A percentile compares a stretch with the other conserved stretches of the same genome.
Evolutionary conservation across 2,329 filamentous ascomycete species (phyloP).

Genomic region (Alternaria sp.): DNA sequence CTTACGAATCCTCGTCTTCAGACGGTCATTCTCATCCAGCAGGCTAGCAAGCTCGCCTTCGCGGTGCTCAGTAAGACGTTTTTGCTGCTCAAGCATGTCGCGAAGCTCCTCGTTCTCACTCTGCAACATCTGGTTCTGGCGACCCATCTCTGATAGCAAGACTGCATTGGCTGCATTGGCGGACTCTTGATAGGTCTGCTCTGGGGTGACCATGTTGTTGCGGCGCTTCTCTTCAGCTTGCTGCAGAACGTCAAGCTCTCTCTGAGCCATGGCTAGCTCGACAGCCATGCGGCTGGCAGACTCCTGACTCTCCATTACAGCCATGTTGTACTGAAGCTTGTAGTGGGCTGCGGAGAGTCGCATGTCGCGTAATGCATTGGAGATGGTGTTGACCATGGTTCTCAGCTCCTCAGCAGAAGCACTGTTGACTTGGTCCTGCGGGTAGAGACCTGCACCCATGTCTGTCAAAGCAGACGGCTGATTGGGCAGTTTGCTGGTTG

Average conservation of each 20-base stretch:
- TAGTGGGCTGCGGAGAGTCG: conserved; percentile 89
- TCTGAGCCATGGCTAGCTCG: conserved; percentile 88
- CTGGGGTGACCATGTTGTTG: conserved; percentile 59
- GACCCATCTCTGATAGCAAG: conserved; percentile 54
- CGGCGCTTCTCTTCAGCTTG: conserved; percentile 72
- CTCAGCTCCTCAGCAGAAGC: conserved; percentile 61
- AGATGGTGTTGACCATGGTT: conserved; percentile 59
- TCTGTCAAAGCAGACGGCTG: conserved; percentile 35
- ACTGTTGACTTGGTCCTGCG: conserved; percentile 58
- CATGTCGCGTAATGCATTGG: conserved; percentile 64
- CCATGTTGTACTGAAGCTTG: conserved; percentile 85
- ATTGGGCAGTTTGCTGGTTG: conserved; percentile 45
- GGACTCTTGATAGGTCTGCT: conserved; percentile 61
- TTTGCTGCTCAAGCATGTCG: conserved; percentile 72
- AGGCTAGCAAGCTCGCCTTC: conserved; percentile 74
- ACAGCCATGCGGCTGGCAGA: conserved; percentile 86
- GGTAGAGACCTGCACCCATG: conserved; percentile 52
- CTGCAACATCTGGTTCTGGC: conserved; percentile 69
- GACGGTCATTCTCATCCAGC: conserved; percentile 75
- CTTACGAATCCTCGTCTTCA: conserved; percentile 84
- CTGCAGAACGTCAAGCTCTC: conserved; percentile 85
- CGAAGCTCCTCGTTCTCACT: conserved; percentile 70
- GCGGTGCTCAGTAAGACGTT: conserved; percentile 78
- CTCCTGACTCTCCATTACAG: conserved; percentile 83
- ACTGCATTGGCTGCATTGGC: conserved; percentile 62